phyloP scores from a whole-genome alignment of 2,329 filamentous ascomycete species.

The Colletotrichum brevisporum region DNA sequence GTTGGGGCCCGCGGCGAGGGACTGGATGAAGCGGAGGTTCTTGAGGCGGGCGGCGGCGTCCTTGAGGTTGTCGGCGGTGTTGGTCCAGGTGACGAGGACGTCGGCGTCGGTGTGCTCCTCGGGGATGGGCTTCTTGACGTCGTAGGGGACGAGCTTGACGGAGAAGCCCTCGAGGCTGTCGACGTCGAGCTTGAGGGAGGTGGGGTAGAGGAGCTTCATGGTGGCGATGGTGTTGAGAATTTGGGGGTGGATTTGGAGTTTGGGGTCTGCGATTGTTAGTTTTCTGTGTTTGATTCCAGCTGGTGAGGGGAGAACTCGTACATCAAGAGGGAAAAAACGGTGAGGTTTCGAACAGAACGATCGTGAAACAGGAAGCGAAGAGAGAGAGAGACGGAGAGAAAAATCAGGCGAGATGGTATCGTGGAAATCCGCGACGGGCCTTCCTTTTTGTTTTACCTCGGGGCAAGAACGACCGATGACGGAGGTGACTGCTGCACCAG shows the following conservation, averaged over 20 bases:
- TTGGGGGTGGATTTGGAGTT: neutral
- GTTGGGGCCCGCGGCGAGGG: constrained; percentile 76
- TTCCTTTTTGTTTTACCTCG: constrained; percentile 24
- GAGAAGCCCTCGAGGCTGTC: constrained; percentile 70
- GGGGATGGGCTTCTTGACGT: constrained; percentile 69
- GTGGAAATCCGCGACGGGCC: constrained; percentile 11
- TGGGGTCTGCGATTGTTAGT: constrained; percentile 12
- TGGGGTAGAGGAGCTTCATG: constrained; percentile 79
- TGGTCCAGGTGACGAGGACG: constrained; percentile 74
- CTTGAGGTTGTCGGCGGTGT: constrained; percentile 69
- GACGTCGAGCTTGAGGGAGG: constrained; percentile 70
- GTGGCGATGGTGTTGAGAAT: constrained; percentile 39
- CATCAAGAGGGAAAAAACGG: neutral
- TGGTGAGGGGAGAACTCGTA: neutral
- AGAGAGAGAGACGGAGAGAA: neutral
- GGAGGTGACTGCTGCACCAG: constrained; percentile 5
- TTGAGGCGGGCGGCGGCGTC: constrained; percentile 69
- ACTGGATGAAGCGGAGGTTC: constrained; percentile 76
- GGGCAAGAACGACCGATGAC: constrained; percentile 31
- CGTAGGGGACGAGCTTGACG: constrained; percentile 70
- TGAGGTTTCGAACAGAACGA: neutral
- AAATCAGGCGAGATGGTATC: neutral
- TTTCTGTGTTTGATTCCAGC: neutral
- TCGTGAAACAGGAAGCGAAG: neutral
- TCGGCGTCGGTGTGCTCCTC: constrained; percentile 71